A percentile compares a stretch with the other conserved stretches of the same genome.
These are phyloP conservation scores for Mycothermus thermophilus DNA, from an alignment of 495 filamentous ascomycete genomes.

Conservation along the genomic window DNA sequence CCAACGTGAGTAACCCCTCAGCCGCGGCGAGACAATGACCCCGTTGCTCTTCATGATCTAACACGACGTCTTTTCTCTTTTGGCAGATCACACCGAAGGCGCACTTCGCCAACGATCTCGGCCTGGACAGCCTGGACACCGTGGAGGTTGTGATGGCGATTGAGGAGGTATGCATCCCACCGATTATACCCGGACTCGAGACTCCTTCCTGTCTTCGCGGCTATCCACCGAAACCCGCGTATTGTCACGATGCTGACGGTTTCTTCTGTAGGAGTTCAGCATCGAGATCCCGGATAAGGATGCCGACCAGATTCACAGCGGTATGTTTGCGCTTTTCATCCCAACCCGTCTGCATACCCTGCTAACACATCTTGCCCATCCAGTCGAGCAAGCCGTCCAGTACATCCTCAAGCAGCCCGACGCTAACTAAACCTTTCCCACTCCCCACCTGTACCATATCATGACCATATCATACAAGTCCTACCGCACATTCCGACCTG, in stretches of 20 bases:
- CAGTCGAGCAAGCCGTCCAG: conserved; percentile 88
- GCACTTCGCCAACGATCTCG: conserved; percentile 93
- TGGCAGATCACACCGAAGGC: conserved; percentile 62
- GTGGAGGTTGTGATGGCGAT: conserved; percentile 99
- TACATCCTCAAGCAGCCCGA: conserved; percentile 94
- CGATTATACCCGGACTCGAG: too few relatives aligned
- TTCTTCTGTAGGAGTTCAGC: conserved; percentile 73
- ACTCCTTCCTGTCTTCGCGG: background rate
- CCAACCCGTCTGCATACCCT: background rate
- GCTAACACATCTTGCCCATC: conserved; percentile 15
- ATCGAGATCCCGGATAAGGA: conserved; percentile 99
- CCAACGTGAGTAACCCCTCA: conserved; percentile 44
- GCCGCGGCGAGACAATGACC: background rate
- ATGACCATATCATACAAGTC: conserved; percentile 10
- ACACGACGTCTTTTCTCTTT: background rate
- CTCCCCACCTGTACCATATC: conserved; percentile 15
- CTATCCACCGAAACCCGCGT: background rate
- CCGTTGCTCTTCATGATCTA: too few relatives aligned
- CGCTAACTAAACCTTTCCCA: conserved; percentile 32
- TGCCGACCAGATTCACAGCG: conserved; percentile 88
- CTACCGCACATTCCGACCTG: conserved; percentile 15
- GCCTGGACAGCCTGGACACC: conserved; percentile 90
- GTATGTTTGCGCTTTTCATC: conserved; percentile 42
- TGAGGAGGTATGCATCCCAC: conserved; percentile 66
- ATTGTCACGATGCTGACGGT: conserved; percentile 1